These are phyloP conservation scores for Fusarium temperatum DNA, from an alignment of 2,329 filamentous ascomycete genomes.

Conservation along the genomic window DNA sequence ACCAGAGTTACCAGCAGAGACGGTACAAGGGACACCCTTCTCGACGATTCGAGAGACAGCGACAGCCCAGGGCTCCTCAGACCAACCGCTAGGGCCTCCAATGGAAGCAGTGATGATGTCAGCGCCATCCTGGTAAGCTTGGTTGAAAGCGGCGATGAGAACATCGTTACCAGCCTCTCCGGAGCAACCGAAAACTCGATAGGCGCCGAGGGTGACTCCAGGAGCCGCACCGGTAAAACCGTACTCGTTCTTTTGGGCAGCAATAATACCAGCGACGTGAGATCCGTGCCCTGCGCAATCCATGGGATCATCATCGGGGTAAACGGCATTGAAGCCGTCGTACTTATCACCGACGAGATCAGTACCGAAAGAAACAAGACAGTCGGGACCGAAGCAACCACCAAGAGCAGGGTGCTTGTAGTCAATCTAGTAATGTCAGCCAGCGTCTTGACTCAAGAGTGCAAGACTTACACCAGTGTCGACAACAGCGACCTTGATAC, in stretches of 20 bases:
- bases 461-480: slow-evolving; percentile 60
- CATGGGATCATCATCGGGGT: slow-evolving; percentile 61
- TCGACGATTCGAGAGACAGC: slow-evolving; percentile 62
- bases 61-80: slow-evolving; percentile 59
- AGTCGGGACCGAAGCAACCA: slow-evolving; percentile 68
- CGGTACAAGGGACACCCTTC: slow-evolving; percentile 61
- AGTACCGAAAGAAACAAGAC: slow-evolving; percentile 64
- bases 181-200: slow-evolving; percentile 65
- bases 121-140: slow-evolving; percentile 66
- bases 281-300: slow-evolving; percentile 68
- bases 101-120: slow-evolving; percentile 66
- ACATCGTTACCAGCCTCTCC: slow-evolving; percentile 62
- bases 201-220: slow-evolving; percentile 64
- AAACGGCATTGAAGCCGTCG: slow-evolving; percentile 48
- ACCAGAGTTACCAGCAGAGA: slow-evolving; percentile 63
- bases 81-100: slow-evolving; percentile 60
- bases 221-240: slow-evolving; percentile 67
- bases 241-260: slow-evolving; percentile 62
- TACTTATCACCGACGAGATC: slow-evolving; percentile 67
- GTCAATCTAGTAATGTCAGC: slow-evolving; percentile 56
- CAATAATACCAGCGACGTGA: slow-evolving; percentile 70
- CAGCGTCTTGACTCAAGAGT: fast-evolving
- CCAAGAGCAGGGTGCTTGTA: slow-evolving; percentile 71
- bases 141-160: slow-evolving; percentile 66
- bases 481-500: slow-evolving; percentile 62